Base-by-base conservation (phyloP, 108 stramenopile genomes). In the Aureococcus anophagefferens region DNA sequence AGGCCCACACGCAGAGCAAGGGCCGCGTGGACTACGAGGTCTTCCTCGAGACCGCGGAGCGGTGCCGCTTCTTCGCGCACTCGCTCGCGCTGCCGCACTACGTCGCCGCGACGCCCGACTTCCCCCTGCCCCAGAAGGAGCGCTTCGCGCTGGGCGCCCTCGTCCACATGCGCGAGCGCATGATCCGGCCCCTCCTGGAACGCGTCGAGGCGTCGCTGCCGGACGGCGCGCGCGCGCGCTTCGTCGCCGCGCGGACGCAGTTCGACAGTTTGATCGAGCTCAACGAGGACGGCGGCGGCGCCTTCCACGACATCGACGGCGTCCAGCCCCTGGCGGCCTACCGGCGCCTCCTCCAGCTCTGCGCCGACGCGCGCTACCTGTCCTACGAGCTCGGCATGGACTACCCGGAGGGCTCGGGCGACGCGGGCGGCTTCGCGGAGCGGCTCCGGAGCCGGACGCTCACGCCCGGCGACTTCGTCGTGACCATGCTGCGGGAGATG, bases 21-120 rank as follows among this genome's bases (percentile, higher is more conserved):
- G 77, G 77, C 36, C 74, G 44, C 32, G 64, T 65, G 16, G 46
- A 78, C 34, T 76, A 75, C 74, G 63, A 63, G 30, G 67, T 74
- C 32, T 81, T 81, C 66, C 21, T 75, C 30, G 29, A 72, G 68
- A 77, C 77, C 31, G 77, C 71, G 25, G 81, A 81, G 62, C 36
- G 33, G 28, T 69, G 65, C 21, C 64, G 62, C 62, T 75, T 75
- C 40, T 78, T 81, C 34, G 67, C 77, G 5, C 69, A 62, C 11
- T 59, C 69, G 7, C 30, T 62, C 25, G 21, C 14, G 5, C 33
- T 70, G 1, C 59, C 69, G 30, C 30, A 17, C 35, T 62, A 30
- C 32, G 30, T 62, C 5, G 5, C 3, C 4, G 59, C 51, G 7
- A 29, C 29, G 69, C 46, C 9, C 7, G 46, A 30, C 15, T 17